Base-by-base conservation (phyloP, 208 protist genomes). In the Leishmania martiniquensis region DNA sequence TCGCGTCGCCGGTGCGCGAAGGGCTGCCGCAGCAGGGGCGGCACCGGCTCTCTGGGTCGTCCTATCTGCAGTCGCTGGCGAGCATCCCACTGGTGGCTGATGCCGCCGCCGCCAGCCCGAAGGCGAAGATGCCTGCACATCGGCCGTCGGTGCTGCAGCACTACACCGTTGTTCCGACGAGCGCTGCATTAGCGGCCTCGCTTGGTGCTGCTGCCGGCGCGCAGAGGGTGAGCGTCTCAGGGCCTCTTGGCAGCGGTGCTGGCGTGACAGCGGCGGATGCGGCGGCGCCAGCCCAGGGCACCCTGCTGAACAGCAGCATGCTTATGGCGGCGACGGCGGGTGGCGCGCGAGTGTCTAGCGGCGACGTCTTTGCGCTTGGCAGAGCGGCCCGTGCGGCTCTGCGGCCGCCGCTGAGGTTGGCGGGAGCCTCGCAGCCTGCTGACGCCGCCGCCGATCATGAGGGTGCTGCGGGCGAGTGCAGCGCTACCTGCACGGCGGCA, bases 331-430 rank as follows among this genome's bases (percentile, higher is more conserved):
- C 49, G 32, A 54, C 72, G 32, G 55, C 71, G 4, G 63, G 49
- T 2, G 37, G 49, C 15, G 63, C 52, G n/a, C 47, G 68, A 5
- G 63, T 32, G 0, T 51, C 72, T 1, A 44, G 37, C 1, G 77
- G 77, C 22, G 77, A 82, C 52, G 72, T 82, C 52, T 82, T 82
- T n/a, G 57, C 72, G 42, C 65, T 77, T 25, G 72, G 77, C 62
- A 66, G 77, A 44, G 45, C 29, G 13, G 62, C 77, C 2, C 62
- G 72, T 4, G 13, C 62, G 47, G 4, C 32, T 12, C 42, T 67
- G 45, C 65, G 72, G 51, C 54, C 77, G 32, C 37, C 13, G 37
- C 54, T 45, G 22, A 62, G 59, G 4, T 49, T 55, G 68, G 39
- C 37, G 39, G 45, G 68, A 25, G 44, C 44, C 49, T 25, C 15